Evolutionary conservation across 2,329 filamentous ascomycete species (phyloP).

Genomic region (Cladosporium colombiae): DNA sequence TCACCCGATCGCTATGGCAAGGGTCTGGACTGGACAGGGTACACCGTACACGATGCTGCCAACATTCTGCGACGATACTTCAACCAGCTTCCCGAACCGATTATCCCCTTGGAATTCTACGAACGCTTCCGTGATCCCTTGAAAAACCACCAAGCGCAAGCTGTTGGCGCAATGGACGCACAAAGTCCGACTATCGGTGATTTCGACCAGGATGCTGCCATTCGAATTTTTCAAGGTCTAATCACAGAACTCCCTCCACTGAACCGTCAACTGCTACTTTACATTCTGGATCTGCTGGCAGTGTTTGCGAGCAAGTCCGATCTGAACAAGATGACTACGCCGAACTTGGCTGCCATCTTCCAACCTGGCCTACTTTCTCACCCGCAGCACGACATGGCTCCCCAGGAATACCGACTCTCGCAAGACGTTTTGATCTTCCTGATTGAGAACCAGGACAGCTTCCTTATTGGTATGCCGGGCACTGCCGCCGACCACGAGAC

Average conservation of each 20-base stretch:
- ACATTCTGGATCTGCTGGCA: slow-evolving; percentile 91
- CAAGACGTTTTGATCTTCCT: slow-evolving; percentile 97
- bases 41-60: slow-evolving; percentile 96
- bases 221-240: slow-evolving; percentile 79
- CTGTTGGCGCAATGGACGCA: slow-evolving; percentile 65
- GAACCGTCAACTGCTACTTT: slow-evolving; percentile 89
- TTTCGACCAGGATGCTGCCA: slow-evolving; percentile 74
- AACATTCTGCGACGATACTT: slow-evolving; percentile 95
- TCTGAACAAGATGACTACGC: slow-evolving; percentile 93
- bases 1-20: slow-evolving; percentile 95
- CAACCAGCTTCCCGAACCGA: slow-evolving; percentile 93
- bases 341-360: slow-evolving; percentile 94
- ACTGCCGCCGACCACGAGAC: slow-evolving; percentile 92
- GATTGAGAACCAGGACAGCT: slow-evolving; percentile 98
- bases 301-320: slow-evolving; percentile 97
- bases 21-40: slow-evolving; percentile 93
- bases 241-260: slow-evolving; percentile 92
- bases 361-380: slow-evolving; percentile 96
- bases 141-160: slow-evolving; percentile 66
- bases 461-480: slow-evolving; percentile 96
- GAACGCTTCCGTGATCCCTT: slow-evolving; percentile 86
- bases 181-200: slow-evolving; percentile 69
- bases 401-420: slow-evolving; percentile 88
- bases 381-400: slow-evolving; percentile 91
- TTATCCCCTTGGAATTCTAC: slow-evolving; percentile 92